Evolutionary conservation across 1,284 basidiomycete species (phyloP).

Genomic region (Papiliotrema terrestris): DNA sequence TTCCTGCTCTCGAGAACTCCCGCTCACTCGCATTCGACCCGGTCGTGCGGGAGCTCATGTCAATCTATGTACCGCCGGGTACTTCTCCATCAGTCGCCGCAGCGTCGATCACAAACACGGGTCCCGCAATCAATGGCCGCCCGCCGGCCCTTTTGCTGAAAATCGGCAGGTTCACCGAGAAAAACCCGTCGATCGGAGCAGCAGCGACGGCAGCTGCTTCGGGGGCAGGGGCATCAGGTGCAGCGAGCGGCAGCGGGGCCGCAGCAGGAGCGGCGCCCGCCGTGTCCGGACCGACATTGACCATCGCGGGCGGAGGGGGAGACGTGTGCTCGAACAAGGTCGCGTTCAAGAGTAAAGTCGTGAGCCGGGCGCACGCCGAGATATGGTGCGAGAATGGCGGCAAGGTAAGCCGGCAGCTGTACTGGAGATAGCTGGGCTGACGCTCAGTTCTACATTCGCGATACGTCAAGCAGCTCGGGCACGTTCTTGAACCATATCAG

Average conservation of each 20-base stretch:
- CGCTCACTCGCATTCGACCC: slow-evolving; percentile 90
- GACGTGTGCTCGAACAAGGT: slow-evolving; percentile 74
- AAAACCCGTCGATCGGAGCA: slow-evolving; percentile 13
- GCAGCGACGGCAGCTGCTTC: slow-evolving; percentile 6
- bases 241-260: background rate
- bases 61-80: slow-evolving; percentile 54
- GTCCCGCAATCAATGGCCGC: slow-evolving; percentile 51
- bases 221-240: slow-evolving; percentile 4
- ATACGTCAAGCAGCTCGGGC: slow-evolving; percentile 85
- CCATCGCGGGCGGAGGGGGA: slow-evolving; percentile 45
- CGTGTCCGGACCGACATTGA: slow-evolving; percentile 1
- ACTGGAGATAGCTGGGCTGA: background rate
- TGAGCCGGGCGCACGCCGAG: slow-evolving; percentile 90
- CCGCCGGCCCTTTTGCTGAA: slow-evolving; percentile 59
- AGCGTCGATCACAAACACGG: slow-evolving; percentile 17
- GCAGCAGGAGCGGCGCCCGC: too few species aligned
- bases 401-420: slow-evolving; percentile 45
- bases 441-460: slow-evolving; percentile 76
- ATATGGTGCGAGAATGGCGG: slow-evolving; percentile 69
- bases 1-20: slow-evolving; percentile 87
- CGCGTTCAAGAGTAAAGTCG: slow-evolving; percentile 95
- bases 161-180: slow-evolving; percentile 87
- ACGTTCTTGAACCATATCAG: slow-evolving; percentile 96
- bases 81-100: slow-evolving; percentile 30
- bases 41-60: slow-evolving; percentile 66